Evolutionary conservation across 2,329 filamentous ascomycete genomes (phyloP), one percentile per base, ranked within the genome.

Genomic region (Nemania sp.): DNA sequence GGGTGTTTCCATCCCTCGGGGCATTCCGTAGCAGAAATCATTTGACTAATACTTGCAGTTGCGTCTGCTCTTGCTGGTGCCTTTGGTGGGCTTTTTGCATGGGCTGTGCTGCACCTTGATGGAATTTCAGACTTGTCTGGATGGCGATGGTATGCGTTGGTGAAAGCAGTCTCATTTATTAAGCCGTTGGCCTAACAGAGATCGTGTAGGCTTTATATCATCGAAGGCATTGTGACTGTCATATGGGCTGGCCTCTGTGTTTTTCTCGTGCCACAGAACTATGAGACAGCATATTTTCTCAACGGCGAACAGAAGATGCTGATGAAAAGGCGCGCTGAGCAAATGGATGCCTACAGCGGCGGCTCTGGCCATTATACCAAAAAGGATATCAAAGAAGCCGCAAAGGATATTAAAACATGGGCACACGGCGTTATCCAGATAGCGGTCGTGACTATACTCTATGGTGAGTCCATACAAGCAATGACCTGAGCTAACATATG

Each of bases 381-480:
- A 54, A 46, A 37, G 13, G 67, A 72, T 9, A 63, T 73, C 15
- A 63, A 56, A 49, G 63, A 64, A 47, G 68, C 71, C 1, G 65
- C 70, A 1, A 59, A 52, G 18, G 71, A 73, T 49, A 48, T 65
- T 9, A 72, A 73, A 59, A 66, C 59, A 15, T 73, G 69, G 68
- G 42, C 63, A 32, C 67, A 69, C 29, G 73, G 72, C 5, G 45
- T 72, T 11, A 75, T 75, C 15, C 76, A 78, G 53, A 77, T 79
- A 58, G 71, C 68, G 9, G 73, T 75, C 3, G 73, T 77, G 9
- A 77, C 75, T 0, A 74, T 77, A 12, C 60, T 77, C 10, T 78
- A 77, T 46, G 75, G 66, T 65, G 43, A 52, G 54, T 32, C 2
- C 29, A 18, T 17, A 1, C 5, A 18, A 20, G 11, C 9, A 15